A percentile compares a stretch with the other conserved stretches of the same genome.
Evolutionary conservation across 78 protist species (phyloP).

Genomic region (Dictyostelium firmibasis): DNA sequence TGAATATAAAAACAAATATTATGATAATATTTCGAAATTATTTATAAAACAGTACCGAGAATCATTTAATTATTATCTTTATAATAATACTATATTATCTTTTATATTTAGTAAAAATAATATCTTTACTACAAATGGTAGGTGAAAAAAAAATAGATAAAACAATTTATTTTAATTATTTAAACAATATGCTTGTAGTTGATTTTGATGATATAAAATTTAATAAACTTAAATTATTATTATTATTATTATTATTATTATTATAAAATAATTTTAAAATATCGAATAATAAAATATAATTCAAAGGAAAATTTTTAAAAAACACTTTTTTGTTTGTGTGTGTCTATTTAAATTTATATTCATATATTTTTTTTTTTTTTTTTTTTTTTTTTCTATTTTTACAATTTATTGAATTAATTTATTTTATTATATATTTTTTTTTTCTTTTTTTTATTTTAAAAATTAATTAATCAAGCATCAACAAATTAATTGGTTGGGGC

Average conservation of each 20-base stretch:
- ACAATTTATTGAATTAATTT: neutral
- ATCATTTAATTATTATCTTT: neutral
- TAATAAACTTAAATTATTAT: neutral
- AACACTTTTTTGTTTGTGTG: neutral
- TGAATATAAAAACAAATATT: neutral
- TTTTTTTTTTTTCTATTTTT: neutral
- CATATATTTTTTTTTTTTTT: neutral
- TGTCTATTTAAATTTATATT: neutral
- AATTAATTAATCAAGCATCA: too few species aligned
- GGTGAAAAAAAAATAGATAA: neutral
- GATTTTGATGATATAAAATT: neutral
- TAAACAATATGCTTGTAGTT: too few species aligned
- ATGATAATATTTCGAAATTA: neutral
- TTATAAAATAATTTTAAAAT: neutral
- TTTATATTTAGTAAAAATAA: neutral
- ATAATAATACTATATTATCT: neutral
- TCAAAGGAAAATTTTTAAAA: neutral
- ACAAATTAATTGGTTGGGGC: neutral
- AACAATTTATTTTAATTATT: neutral
- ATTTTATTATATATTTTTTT: neutral
- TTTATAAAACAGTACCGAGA: neutral
- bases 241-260: neutral
- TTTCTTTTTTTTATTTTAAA: neutral
- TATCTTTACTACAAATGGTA: slow-evolving; percentile 1
- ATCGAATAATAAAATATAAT: neutral